These are phyloP conservation scores for Penicillium bovifimosum DNA, from an alignment of 495 filamentous ascomycete genomes.

Conservation along the genomic window DNA sequence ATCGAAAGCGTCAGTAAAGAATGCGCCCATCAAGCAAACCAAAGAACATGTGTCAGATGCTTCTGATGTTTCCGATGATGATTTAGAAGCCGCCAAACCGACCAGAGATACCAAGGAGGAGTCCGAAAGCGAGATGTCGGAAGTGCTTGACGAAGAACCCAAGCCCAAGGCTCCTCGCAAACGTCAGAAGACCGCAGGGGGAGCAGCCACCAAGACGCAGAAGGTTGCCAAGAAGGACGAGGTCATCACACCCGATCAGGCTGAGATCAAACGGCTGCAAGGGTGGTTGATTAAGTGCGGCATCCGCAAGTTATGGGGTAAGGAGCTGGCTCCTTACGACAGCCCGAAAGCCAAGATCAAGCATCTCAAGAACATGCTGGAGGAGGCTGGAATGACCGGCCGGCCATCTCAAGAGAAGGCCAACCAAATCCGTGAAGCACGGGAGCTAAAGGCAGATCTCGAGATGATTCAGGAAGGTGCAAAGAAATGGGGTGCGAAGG, in stretches of 20 bases:
- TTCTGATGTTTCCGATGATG: slow-evolving; percentile 14
- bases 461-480: slow-evolving; percentile 75
- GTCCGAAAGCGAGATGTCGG: slow-evolving; percentile 77
- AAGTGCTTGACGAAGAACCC: slow-evolving; percentile 66
- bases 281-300: slow-evolving; percentile 86
- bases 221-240: slow-evolving; percentile 37
- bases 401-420: slow-evolving; percentile 81
- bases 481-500: slow-evolving; percentile 62
- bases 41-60: slow-evolving; percentile 21
- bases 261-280: slow-evolving; percentile 87
- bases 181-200: slow-evolving; percentile 32
- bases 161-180: slow-evolving; percentile 49
- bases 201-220: slow-evolving; percentile 30
- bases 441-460: slow-evolving; percentile 77
- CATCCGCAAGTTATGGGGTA: slow-evolving; percentile 85
- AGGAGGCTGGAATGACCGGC: slow-evolving; percentile 79
- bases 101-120: slow-evolving; percentile 39
- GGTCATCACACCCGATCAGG: slow-evolving; percentile 60
- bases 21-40: slow-evolving; percentile 24
- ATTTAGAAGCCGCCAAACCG: slow-evolving; percentile 17
- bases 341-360: slow-evolving; percentile 74
- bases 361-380: slow-evolving; percentile 72
- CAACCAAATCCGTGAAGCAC: slow-evolving; percentile 72
- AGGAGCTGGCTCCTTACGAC: slow-evolving; percentile 71
- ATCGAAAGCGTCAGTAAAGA: slow-evolving; percentile 18